Evolutionary conservation across 139 green algal genomes (phyloP).

Genomic region (Chlorella sp.): DNA sequence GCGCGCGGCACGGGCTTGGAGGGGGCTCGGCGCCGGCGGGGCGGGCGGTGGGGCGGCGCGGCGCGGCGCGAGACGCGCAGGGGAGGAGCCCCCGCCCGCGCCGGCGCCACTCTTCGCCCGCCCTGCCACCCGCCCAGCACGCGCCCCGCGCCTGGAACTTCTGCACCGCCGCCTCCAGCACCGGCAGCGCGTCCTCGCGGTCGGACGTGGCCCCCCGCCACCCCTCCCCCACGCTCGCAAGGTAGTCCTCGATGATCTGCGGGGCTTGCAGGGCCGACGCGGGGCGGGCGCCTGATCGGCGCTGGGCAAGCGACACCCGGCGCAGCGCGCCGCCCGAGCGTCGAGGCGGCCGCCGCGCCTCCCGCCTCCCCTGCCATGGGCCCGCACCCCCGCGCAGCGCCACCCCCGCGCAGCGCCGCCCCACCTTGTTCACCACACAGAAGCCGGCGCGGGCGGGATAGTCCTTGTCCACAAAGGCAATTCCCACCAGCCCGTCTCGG

Average conservation of each 20-base stretch:
- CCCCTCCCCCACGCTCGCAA: conserved; percentile 43
- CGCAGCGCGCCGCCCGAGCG: no score
- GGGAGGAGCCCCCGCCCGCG: no score
- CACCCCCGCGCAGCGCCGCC: background rate
- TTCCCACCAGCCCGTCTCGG: conserved; percentile 82
- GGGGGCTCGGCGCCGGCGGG: no score
- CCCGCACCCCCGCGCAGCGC: background rate
- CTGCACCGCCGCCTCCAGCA: conserved; percentile 78
- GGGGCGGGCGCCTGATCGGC: no score
- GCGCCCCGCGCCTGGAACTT: conserved; percentile 85
- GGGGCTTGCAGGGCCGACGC: no score
- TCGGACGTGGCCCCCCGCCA: conserved; percentile 77
- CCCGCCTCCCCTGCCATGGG: background rate
- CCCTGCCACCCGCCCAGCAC: no score
- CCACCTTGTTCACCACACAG: conserved; percentile 92
- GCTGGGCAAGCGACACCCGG: no score
- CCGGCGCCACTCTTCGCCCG: no score
- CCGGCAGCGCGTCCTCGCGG: conserved; percentile 36
- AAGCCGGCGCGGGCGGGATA: conserved; percentile 95
- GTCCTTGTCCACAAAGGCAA: conserved; percentile 89
- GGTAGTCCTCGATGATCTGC: conserved; percentile 75
- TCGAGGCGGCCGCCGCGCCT: background rate
- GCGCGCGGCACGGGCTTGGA: no score
- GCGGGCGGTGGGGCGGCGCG: no score
- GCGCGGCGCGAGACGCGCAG: no score